Conservation (phyloP, 2,329 filamentous ascomycete genomes). For the Xylaria sp. region DNA sequence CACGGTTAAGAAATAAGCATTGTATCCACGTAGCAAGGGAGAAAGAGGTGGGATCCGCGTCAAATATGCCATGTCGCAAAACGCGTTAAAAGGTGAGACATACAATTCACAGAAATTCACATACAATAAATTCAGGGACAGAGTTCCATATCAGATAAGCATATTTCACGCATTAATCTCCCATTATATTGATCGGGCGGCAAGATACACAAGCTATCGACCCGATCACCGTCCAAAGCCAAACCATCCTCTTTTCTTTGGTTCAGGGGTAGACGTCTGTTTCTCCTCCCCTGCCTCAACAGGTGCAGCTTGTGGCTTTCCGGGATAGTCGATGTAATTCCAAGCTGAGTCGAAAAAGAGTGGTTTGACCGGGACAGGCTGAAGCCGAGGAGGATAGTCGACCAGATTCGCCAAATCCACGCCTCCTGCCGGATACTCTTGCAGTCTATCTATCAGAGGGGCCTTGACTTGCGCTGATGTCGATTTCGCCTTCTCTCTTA, state of each 20-base stretch:
- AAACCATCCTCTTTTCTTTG: conserved; percentile 77
- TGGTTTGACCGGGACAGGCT: conserved; percentile 88
- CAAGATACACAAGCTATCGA: conserved; percentile 24
- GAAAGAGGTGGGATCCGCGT: conserved; percentile 18
- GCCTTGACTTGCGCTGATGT: conserved; percentile 51
- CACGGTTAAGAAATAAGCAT: background rate
- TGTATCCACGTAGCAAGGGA: conserved; percentile 29
- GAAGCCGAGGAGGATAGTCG: conserved; percentile 82
- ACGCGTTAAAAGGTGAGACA: conserved; percentile 30
- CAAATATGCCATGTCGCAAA: conserved; percentile 34
- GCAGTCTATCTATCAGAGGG: conserved; percentile 76
- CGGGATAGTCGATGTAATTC: conserved; percentile 96
- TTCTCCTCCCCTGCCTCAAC: conserved; percentile 38
- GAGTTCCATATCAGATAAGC: background rate
- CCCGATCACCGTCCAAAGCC: conserved; percentile 63
- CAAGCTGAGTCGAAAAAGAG: conserved; percentile 95
- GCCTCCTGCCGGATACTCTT: conserved; percentile 73
- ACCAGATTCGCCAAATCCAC: conserved; percentile 83
- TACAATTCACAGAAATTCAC: background rate
- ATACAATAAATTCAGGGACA: background rate
- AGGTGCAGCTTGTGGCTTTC: conserved; percentile 51
- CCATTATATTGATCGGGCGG: background rate
- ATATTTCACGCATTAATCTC: background rate
- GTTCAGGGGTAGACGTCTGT: conserved; percentile 47
- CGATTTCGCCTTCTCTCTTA: conserved; percentile 55